Base-by-base conservation (phyloP, 441 rosid genomes). In the Croton laevigatus region DNA sequence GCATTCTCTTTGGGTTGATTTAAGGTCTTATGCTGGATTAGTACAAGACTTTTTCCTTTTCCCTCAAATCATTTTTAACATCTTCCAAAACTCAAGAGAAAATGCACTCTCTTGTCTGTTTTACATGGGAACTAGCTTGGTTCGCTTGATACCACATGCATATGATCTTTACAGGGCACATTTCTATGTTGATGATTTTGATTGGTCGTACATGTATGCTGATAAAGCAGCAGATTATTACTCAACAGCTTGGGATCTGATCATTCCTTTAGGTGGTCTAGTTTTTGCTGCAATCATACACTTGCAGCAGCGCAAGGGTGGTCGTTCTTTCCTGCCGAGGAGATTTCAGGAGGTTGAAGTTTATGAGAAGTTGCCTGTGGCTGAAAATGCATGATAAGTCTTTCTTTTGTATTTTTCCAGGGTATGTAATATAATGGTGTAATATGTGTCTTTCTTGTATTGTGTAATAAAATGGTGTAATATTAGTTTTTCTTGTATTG, bases 21-120 rank as follows among this genome's bases (percentile, higher is more conserved):
- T 89, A 42, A 88, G 78, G 74, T 86, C 94, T 49, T 91, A 89
- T 19, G 91, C 85, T 1, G 99, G 99, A 19, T 78, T 92, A 75
- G 62, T 94, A 68, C 82, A 88, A 57, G 98, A 94, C 37, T 87
- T 85, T n/a, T 92, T 88, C 86, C 86, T 91, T 70, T 79, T 92
- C 60, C 99, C 98, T 45, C 98, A 91, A 75, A 83, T 95, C 73
- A 63, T 92, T 62, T 81, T 92, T 80, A 94, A 90, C 80, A 23
- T 85, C n/a, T 81, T 90, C 71, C 76, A 79, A 46, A 82, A 81
- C 81, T 79, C 90, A 0, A 79, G 59, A 11, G 77, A 75, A 71
- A 78, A 83, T 72, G 71, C 91, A 54, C 93, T 92, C 32, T 81
- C 97, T 59, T 62, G 70, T 58, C 73, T 82, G 22, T 92, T 88